Base-by-base conservation (phyloP, 352 stramenopile species). In the Phytophthora pinifolia region DNA sequence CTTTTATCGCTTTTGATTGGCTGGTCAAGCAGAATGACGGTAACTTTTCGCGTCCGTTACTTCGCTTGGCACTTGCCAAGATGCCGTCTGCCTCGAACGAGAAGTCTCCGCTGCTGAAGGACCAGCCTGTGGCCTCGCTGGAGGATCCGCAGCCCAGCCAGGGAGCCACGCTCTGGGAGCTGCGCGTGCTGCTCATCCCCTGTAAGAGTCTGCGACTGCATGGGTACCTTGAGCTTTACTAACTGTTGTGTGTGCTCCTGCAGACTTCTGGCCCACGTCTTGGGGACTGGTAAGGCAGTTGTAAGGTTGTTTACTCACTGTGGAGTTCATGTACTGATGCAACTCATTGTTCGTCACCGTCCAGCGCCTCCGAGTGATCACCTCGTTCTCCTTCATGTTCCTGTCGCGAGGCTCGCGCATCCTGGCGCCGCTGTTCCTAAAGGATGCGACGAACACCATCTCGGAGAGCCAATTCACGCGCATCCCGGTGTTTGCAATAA, bases 221-320 rank as follows among this genome's bases (percentile, higher is more conserved):
- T 56, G 9, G 9, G n/a, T 14, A 42, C 13, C 25, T 46, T 9
- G 22, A 43, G 7, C 32, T 50, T 46, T 53, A 8, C n/a, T 57
- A 44, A 62, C 53, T 46, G 32, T 41, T 43, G 47, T 65, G 39
- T 54, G 53, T 27, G 15, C 36, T 31, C 13, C n/a, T 46, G 27
- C 46, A 91, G 81, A 89, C 45, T 91, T 89, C 32, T 91, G 81
- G 79, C 81, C 78, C 1, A 81, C 79, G 49, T 80, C 74, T 35
- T 89, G 76, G 78, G 63, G 67, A 38, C 64, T 91, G 57, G 74
- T 85, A 59, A 35, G 47, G 20, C 10, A 9, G 9, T 27, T 50
- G 36, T 9, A 53, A 22, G 31, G 9, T 35, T 2, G 15, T 45
- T 20, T 25, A 27, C 3, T 36, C 0, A 34, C 14, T 34, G 4